Evolutionary conservation across 306 rosid species (phyloP).

Genomic region (Senna siamea): DNA sequence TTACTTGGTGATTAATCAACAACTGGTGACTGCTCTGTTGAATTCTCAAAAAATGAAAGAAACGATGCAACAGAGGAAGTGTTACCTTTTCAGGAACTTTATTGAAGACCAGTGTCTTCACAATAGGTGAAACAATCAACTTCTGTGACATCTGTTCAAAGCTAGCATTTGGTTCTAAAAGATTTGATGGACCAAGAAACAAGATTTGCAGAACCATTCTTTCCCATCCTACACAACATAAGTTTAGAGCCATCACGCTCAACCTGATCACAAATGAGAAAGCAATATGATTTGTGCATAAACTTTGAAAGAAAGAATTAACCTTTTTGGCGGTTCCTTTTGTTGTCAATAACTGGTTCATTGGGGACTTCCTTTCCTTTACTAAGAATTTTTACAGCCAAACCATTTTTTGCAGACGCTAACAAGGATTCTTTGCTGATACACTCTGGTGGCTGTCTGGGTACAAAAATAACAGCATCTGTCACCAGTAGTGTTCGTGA

Average conservation of each 20-base stretch:
- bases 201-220: slow-evolving; percentile 97
- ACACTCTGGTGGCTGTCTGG: slow-evolving; percentile 89
- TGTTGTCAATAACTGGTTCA: slow-evolving; percentile 83
- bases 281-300: background rate
- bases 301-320: background rate
- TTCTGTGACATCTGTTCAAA: slow-evolving; percentile 92
- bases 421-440: slow-evolving; percentile 83
- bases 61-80: slow-evolving; percentile 14
- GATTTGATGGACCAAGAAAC: slow-evolving; percentile 96
- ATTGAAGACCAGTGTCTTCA: slow-evolving; percentile 88
- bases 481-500: slow-evolving; percentile 86
- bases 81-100: slow-evolving; percentile 95
- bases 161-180: slow-evolving; percentile 86
- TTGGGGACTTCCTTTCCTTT: slow-evolving; percentile 83
- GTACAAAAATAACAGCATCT: slow-evolving; percentile 92
- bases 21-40: slow-evolving; percentile 17
- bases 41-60: background rate
- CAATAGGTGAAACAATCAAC: slow-evolving; percentile 95
- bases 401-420: slow-evolving; percentile 91
- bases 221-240: slow-evolving; percentile 80
- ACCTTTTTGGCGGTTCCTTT: slow-evolving; percentile 83
- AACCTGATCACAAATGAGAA: slow-evolving; percentile 27
- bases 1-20: background rate
- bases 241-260: slow-evolving; percentile 10
- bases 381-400: slow-evolving; percentile 90